These are phyloP conservation scores for Albugo laibachii DNA, from an alignment of 352 stramenopile species.

Conservation along the genomic window DNA sequence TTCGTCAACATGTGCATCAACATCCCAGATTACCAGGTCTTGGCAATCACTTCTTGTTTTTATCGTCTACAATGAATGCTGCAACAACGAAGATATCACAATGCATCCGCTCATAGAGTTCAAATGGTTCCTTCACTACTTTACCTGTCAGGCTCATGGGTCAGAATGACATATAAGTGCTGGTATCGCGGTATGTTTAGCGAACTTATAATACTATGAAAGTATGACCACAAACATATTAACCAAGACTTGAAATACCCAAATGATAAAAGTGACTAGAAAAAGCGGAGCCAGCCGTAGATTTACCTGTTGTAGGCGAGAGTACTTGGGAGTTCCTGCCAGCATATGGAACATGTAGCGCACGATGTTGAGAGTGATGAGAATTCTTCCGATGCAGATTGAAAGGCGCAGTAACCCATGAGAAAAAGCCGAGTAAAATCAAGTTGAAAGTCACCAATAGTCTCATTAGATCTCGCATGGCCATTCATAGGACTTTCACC, in stretches of 20 bases:
- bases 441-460: conserved; percentile 79
- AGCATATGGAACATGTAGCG: conserved; percentile 75
- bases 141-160: no score
- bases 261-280: conserved; percentile 68
- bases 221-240: conserved; percentile 84
- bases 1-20: no score
- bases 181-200: conserved; percentile 49
- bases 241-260: conserved; percentile 73
- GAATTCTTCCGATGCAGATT: conserved; percentile 64
- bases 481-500: conserved; percentile 71
- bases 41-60: no score
- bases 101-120: no score
- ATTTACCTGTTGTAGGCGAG: conserved; percentile 51
- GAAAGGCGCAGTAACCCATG: conserved; percentile 75
- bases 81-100: no score
- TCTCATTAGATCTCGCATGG: conserved; percentile 65
- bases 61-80: no score
- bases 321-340: conserved; percentile 63
- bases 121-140: no score
- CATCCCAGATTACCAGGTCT: no score
- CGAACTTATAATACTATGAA: conserved; percentile 71
- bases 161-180: not conserved
- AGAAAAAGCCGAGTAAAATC: conserved; percentile 71
- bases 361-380: conserved; percentile 67
- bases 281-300: conserved; percentile 58